A percentile compares a stretch with the other conserved stretches of the same genome.
These are phyloP conservation scores for Deuterostichococcus epilithicus DNA, from an alignment of 139 green algal species.

Conservation along the genomic window DNA sequence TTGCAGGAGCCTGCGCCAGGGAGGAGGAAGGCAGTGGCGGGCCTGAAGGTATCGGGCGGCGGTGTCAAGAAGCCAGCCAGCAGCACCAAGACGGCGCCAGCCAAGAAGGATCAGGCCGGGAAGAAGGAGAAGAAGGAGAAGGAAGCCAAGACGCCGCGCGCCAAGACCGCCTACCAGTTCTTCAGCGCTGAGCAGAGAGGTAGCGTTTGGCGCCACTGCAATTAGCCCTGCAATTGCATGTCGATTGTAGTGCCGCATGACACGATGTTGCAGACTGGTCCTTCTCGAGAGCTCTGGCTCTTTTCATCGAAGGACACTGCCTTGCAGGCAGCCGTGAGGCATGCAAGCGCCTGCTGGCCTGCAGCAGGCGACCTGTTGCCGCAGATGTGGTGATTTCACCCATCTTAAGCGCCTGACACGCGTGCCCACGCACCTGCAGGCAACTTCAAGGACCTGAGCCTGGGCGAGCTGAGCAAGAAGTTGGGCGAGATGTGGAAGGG, in stretches of 20 bases:
- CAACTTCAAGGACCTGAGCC: conserved; percentile 13
- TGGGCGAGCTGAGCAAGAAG: conserved; percentile 21
- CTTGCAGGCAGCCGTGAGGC: no score
- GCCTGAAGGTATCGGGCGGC: background rate
- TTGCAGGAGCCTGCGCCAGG: background rate
- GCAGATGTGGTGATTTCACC: background rate
- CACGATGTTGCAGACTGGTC: no score
- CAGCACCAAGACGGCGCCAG: background rate
- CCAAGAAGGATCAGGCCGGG: background rate
- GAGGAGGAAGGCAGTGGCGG: background rate
- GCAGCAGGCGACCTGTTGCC: background rate
- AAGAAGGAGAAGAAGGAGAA: conserved; percentile 7
- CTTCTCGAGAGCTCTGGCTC: no score
- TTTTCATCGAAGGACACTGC: no score
- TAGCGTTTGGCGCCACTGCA: background rate
- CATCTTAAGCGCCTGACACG: no score
- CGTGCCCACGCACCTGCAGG: conserved; percentile 2
- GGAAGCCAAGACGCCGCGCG: conserved; percentile 1
- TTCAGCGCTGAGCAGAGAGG: conserved; percentile 15
- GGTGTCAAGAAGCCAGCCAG: background rate
- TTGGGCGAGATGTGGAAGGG: conserved; percentile 21
- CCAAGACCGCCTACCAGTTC: conserved; percentile 31
- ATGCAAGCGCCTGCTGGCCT: background rate
- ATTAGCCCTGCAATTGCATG: background rate
- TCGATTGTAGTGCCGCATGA: background rate